Evolutionary conservation across 75 land plant genomes (phyloP).

Genomic region (Pinus taeda): DNA sequence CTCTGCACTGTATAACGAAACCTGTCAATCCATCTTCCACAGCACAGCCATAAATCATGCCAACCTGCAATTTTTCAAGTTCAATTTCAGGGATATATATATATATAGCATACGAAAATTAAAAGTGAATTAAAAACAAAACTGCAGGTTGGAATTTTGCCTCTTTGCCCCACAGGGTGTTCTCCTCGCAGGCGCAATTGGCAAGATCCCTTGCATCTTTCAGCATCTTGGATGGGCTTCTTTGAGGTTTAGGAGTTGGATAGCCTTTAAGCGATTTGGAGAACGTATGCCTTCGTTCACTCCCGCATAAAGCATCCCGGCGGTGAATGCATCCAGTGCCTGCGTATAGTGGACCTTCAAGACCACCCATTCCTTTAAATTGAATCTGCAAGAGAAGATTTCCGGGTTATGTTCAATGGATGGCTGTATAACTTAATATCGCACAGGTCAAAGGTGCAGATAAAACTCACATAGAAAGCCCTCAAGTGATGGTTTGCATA

Average conservation of each 20-base stretch:
- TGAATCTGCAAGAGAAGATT: conserved; percentile 14
- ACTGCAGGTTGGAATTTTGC: not conserved
- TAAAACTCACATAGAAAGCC: conserved; percentile 15
- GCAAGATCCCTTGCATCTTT: conserved; percentile 5
- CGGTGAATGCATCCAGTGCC: conserved; percentile 28
- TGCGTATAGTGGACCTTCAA: conserved; percentile 23
- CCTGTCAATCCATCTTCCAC: conserved; percentile 43
- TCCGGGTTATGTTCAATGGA: no score
- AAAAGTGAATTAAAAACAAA: no score
- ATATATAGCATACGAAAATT: no score
- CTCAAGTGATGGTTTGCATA: conserved; percentile 18
- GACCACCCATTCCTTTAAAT: conserved; percentile 17
- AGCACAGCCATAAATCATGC: conserved; percentile 21
- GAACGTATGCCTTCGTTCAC: not conserved
- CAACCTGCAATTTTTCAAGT: not conserved
- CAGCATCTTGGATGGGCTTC: conserved; percentile 7
- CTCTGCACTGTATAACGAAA: conserved; percentile 32
- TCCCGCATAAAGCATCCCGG: conserved; percentile 12
- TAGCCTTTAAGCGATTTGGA: no score
- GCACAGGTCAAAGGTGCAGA: no score
- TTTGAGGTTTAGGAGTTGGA: not conserved
- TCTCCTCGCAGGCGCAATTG: not conserved
- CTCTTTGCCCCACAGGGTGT: not conserved
- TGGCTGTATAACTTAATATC: no score
- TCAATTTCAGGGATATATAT: no score